A percentile compares a stretch with the other conserved stretches of the same genome.
These are phyloP conservation scores for Geranium incanum DNA, from an alignment of 441 rosid genomes.

Conservation along the genomic window DNA sequence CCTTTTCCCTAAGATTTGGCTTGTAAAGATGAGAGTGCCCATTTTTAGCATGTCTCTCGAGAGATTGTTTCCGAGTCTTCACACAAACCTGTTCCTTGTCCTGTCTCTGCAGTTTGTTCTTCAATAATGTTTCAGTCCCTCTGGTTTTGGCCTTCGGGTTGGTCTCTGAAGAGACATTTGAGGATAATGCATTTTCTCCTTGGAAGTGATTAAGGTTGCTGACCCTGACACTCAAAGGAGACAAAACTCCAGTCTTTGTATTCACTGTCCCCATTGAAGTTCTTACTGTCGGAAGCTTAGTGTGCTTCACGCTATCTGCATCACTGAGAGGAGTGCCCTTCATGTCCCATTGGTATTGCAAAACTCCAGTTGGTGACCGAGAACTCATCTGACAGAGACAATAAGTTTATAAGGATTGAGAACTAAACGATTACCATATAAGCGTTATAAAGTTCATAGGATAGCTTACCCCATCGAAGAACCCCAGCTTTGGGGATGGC, in stretches of 20 bases:
- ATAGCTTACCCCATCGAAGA: conserved; percentile 35
- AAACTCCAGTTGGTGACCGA: conserved; percentile 19
- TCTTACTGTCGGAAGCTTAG: conserved; percentile 22
- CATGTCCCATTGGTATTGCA: conserved; percentile 23
- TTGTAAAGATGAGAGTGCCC: background rate
- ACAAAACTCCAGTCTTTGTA: background rate
- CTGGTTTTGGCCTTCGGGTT: conserved; percentile 7
- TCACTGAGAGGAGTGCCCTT: conserved; percentile 14
- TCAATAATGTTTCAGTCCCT: background rate
- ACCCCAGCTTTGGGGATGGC: conserved; percentile 39
- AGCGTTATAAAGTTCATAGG: background rate
- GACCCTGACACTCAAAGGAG: conserved; percentile 7
- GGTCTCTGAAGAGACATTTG: conserved; percentile 1
- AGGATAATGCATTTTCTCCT: background rate
- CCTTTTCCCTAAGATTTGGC: conserved; percentile 24
- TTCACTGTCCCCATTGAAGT: conserved; percentile 1
- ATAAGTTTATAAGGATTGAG: background rate
- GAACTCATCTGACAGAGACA: background rate
- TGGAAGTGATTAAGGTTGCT: conserved; percentile 1
- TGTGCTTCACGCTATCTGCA: conserved; percentile 16
- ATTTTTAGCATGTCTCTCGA: conserved; percentile 14
- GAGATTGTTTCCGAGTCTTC: conserved; percentile 18
- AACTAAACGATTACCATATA: background rate
- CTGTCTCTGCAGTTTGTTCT: conserved; percentile 8
- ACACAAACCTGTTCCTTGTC: conserved; percentile 1